Evolutionary conservation across 2,329 filamentous ascomycete genomes (phyloP).

Genomic region (Anthostomella pinea): DNA sequence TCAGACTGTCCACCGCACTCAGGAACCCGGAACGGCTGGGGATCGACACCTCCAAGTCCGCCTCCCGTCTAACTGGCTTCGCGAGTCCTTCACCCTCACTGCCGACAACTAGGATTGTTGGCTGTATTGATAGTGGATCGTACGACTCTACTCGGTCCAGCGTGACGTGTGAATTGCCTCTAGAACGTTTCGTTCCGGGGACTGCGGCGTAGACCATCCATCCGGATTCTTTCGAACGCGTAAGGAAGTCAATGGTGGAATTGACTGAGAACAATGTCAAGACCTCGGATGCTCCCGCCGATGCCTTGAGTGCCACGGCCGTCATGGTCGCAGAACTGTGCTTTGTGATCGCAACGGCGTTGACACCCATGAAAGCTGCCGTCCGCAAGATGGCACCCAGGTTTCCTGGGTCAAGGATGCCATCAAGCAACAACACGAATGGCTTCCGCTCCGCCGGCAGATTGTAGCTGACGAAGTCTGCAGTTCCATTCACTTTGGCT

Average conservation of each 20-base stretch:
- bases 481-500: slow-evolving; percentile 65
- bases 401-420: slow-evolving; percentile 83
- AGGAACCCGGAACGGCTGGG: slow-evolving; percentile 47
- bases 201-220: slow-evolving; percentile 85
- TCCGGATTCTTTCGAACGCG: slow-evolving; percentile 63
- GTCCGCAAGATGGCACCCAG: slow-evolving; percentile 85
- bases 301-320: slow-evolving; percentile 79
- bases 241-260: slow-evolving; percentile 67
- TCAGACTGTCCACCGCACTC: slow-evolving; percentile 78
- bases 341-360: slow-evolving; percentile 75
- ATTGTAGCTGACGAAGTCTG: slow-evolving; percentile 44
- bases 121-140: slow-evolving; percentile 55
- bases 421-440: slow-evolving; percentile 70
- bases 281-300: slow-evolving; percentile 81
- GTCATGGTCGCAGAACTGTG: slow-evolving; percentile 72
- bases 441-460: slow-evolving; percentile 54
- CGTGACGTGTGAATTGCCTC: slow-evolving; percentile 43
- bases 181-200: slow-evolving; percentile 39
- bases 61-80: slow-evolving; percentile 60
- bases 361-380: slow-evolving; percentile 85
- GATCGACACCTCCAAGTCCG: slow-evolving; percentile 67
- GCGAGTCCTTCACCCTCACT: slow-evolving; percentile 75
- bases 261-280: slow-evolving; percentile 69
- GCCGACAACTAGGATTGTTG: slow-evolving; percentile 78
- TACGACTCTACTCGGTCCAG: slow-evolving; percentile 46